phyloP scores from a whole-genome alignment of 345 rosid species.

The Euphorbia lathyris region DNA sequence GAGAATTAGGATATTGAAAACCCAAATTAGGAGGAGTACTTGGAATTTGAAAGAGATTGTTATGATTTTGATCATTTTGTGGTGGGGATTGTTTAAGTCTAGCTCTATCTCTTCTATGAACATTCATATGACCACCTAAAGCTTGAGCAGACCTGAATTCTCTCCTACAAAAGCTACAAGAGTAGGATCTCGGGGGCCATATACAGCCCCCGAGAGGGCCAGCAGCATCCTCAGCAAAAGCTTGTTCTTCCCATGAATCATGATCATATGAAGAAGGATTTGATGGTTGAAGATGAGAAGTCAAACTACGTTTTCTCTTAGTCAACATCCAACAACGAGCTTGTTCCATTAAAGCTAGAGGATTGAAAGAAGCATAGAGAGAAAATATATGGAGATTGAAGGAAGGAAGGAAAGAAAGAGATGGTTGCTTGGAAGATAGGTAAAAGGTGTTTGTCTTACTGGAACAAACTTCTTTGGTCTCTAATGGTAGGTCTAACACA shows the following conservation, averaged over 20 bases:
- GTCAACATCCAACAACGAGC: constrained; percentile 50
- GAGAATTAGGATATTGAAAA: constrained; percentile 28
- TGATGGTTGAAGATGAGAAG: constrained; percentile 35
- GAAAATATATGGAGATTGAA: not conserved
- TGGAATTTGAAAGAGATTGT: constrained; percentile 22
- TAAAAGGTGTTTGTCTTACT: constrained; percentile 38
- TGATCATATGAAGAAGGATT: constrained; percentile 25
- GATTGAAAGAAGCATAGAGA: not conserved
- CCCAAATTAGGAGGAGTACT: constrained; percentile 23
- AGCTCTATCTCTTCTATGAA: constrained; percentile 34
- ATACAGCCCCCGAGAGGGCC: constrained; percentile 28
- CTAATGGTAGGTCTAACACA: constrained; percentile 17
- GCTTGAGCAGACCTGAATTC: constrained; percentile 36
- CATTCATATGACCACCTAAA: constrained; percentile 37
- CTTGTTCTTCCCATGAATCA: constrained; percentile 51
- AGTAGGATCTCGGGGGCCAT: constrained; percentile 36
- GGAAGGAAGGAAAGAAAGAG: constrained; percentile 3
- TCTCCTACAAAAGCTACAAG: constrained; percentile 32
- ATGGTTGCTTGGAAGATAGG: constrained; percentile 30
- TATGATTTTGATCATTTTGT: constrained; percentile 23
- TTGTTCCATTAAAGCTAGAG: constrained; percentile 33
- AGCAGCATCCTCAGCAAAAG: constrained; percentile 35
- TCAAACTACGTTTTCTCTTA: constrained; percentile 35
- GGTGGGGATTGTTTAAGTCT: constrained; percentile 38
- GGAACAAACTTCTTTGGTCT: constrained; percentile 26